Base-by-base conservation (phyloP, 2,329 filamentous ascomycete genomes). In the Monosporascus cannonballus region DNA sequence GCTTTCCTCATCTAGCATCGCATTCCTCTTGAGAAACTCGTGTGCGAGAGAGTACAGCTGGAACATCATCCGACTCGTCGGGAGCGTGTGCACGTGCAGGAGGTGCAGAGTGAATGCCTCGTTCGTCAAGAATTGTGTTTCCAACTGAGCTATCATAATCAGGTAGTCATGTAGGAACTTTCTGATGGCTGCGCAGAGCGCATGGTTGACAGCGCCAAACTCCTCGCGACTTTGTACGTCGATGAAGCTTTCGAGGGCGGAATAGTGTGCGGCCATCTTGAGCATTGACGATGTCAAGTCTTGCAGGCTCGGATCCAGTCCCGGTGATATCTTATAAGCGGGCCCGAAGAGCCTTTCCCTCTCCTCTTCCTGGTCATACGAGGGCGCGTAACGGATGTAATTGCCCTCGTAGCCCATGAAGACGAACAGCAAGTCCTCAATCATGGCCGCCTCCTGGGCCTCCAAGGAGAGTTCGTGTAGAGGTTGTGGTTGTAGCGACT, bases 401-500 rank as follows among this genome's bases (percentile, higher is more conserved):
- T 96, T 91, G n/a, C 94, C 94, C 71, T 99, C 94, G 58, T 91
- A 96, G 24, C 94, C 94, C 92, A 99, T 96, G 63, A 97, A 95
- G 5, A 96, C 91, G 66, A 93, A 96, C 37, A 97, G 72, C 17
- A 99, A 73, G 63, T 99, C 94, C 61, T 96, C 92, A 44, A 97
- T 77, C 47, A 99, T 87, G 8, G 84, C 88, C 24, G 85, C 83
- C 72, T 99, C 94, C 69, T 99, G 94, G 2, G 82, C 81, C 59
- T 95, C 87, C 27, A 95, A 74, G 1, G 85, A 84, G 54, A 97
- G 73, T 53, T 89, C 83, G 52, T 79, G 76, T 17, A 97, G 76
- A 6, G 86, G 77, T 48, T 75, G 74, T 1, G 89, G 87, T 44
- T 89, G 85, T 48, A 91, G 76, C 7, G 80, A 74, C 49, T 81